Evolutionary conservation across 192 early-diverging fungal genomes (phyloP).

Genomic region (Coemansia sp.): DNA sequence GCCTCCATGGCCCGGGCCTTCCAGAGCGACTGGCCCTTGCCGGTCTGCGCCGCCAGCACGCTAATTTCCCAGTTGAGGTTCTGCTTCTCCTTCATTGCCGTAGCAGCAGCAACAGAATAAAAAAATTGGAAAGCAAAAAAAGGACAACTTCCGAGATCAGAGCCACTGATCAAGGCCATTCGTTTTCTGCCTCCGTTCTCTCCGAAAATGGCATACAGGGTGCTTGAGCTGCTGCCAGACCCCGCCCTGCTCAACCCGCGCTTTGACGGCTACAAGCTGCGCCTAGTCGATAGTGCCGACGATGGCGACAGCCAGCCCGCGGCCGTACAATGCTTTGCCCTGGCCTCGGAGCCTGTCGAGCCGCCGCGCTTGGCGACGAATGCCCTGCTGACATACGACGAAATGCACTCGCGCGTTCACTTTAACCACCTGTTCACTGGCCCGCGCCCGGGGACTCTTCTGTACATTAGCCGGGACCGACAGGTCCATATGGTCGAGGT

Average conservation of each 20-base stretch:
- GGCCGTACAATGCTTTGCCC: too few relatives aligned
- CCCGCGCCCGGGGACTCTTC: slow-evolving; percentile 15
- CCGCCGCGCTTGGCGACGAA: slow-evolving; percentile 42
- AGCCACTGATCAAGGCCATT: neutral
- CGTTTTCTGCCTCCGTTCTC: neutral
- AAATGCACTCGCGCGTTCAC: slow-evolving; percentile 56
- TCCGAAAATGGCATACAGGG: slow-evolving; percentile 13
- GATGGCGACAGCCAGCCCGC: neutral
- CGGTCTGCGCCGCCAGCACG: slow-evolving; percentile 17
- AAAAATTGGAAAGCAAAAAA: neutral
- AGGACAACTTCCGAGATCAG: neutral
- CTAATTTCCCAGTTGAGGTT: slow-evolving; percentile 23
- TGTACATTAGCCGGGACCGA: slow-evolving; percentile 7
- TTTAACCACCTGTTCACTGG: slow-evolving; percentile 63
- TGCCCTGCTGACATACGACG: slow-evolving; percentile 56
- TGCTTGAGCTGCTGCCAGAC: slow-evolving; percentile 37
- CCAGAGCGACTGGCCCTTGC: slow-evolving; percentile 8
- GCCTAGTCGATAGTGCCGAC: slow-evolving; percentile 41
- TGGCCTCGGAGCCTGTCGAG: slow-evolving; percentile 3
- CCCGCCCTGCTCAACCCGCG: slow-evolving; percentile 51
- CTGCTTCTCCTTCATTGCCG: slow-evolving; percentile 6
- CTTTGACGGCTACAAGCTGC: slow-evolving; percentile 72
- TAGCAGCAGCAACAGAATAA: neutral
- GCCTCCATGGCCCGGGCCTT: slow-evolving; percentile 14
- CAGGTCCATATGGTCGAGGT: slow-evolving; percentile 10